Evolutionary conservation across 805 yeast species (phyloP), one percentile per base, ranked within the genome.

Genomic region (Hanseniaspora thailandica): DNA sequence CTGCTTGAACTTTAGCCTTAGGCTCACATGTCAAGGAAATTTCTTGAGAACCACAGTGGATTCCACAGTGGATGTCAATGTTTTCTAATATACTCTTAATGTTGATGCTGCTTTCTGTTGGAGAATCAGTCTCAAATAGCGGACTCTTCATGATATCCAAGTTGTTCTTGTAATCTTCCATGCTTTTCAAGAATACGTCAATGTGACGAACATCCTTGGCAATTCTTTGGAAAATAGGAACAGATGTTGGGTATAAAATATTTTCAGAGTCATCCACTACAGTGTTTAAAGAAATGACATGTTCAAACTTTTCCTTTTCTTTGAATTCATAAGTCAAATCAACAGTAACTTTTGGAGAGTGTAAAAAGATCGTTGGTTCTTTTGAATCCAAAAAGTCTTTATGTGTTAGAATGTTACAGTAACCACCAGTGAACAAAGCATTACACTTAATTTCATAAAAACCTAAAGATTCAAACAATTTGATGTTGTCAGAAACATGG

Each of bases 21-120:
- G 98, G 98, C 56, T 86, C 90, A 73, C 98, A 93, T 59, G 95
- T 84, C 51, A 93, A 70, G 2, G 84, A 76, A 22, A 93, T 63
- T 43, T 76, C 77, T 63, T 93, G 98, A 33, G 81, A 76, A 20
- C 80, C 88, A 50, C 89, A 75, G 39, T 75, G 71, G 6, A 89
- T 57, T 0, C 83, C 79, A 52, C 84, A 66, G 49, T 78, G 79
- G 28, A 86, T 59, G 57, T 84, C 87, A 51, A 83, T 63, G 28
- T 77, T 76, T 39, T 73, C 70, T 26, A 84, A 63, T 2, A 83
- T 41, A 5, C 70, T 66, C 20, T 76, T 72, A 39, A 77, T 62
- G 47, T 75, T 72, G 60, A 64, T 41, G 48, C 55, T 46, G 10
- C 55, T 56, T 2, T 59, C 31, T 4, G 49, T 22, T 13, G 61